Conservation (phyloP, 108 stramenopile genomes). For the Stephanodiscus minutulus region DNA sequence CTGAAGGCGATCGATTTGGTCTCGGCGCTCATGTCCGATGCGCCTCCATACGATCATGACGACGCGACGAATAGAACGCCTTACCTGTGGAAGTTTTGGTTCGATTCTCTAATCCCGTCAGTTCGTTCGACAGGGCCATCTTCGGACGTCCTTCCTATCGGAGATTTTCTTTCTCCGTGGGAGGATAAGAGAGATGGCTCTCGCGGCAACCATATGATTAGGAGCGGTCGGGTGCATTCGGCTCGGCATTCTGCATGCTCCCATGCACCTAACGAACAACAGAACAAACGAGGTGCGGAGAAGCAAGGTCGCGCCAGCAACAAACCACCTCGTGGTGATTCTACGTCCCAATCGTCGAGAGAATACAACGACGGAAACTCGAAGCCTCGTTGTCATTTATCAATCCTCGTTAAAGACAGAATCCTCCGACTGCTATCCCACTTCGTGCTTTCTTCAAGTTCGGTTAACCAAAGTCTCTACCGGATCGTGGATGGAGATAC, state of each 20-base stretch:
- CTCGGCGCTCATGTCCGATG: conserved; percentile 44
- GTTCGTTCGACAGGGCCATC: background rate
- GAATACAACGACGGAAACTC: background rate
- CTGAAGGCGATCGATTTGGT: conserved; percentile 40
- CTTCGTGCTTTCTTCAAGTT: conserved; percentile 34
- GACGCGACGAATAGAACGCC: conserved; percentile 22
- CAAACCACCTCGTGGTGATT: background rate
- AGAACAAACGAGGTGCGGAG: background rate
- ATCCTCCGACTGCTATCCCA: conserved; percentile 36
- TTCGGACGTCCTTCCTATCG: conserved; percentile 4
- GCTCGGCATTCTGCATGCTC: background rate
- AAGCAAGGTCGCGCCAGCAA: conserved; percentile 4
- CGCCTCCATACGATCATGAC: conserved; percentile 26
- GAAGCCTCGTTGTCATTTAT: conserved; percentile 1
- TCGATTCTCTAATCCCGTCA: conserved; percentile 39
- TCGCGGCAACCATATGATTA: conserved; percentile 6
- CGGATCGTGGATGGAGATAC: background rate
- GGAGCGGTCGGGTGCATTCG: conserved; percentile 32
- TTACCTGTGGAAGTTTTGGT: conserved; percentile 52
- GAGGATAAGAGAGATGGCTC: conserved; percentile 14
- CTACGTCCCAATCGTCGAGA: conserved; percentile 9
- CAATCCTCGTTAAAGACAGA: conserved; percentile 26
- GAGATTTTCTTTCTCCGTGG: conserved; percentile 41
- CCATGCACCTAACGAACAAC: background rate
- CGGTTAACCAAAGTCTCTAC: conserved; percentile 24